These are phyloP conservation scores for Coemansia sp. DNA, from an alignment of 192 early-diverging fungal genomes.

Conservation along the genomic window DNA sequence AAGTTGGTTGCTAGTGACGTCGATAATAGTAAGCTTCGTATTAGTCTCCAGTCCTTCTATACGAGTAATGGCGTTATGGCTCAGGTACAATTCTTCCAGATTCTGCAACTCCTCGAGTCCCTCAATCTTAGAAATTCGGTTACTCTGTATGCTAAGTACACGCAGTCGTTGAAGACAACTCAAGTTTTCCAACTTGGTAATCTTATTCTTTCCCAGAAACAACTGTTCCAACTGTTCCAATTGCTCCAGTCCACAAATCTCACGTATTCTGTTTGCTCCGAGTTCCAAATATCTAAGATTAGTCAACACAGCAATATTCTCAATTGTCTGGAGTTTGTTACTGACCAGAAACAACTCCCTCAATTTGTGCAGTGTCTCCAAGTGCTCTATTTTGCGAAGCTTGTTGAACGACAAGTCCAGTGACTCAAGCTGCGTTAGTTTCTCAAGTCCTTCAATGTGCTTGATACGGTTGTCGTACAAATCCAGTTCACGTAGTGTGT, in stretches of 20 bases:
- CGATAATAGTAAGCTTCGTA: constrained; percentile 71
- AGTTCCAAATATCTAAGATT: constrained; percentile 85
- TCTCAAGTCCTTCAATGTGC: constrained; percentile 65
- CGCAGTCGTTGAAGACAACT: constrained; percentile 61
- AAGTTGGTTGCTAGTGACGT: constrained; percentile 82
- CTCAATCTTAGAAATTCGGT: constrained; percentile 76
- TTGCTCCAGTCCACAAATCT: constrained; percentile 78
- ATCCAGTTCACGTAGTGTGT: constrained; percentile 76
- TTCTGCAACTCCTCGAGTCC: constrained; percentile 65
- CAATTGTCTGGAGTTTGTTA: constrained; percentile 87
- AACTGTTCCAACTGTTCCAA: constrained; percentile 83
- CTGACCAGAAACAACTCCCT: constrained; percentile 86
- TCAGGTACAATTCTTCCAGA: constrained; percentile 90
- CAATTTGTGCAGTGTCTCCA: constrained; percentile 63
- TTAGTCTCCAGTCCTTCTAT: constrained; percentile 83
- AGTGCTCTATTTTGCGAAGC: constrained; percentile 72
- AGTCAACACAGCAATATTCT: constrained; percentile 65
- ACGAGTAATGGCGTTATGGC: constrained; percentile 81
- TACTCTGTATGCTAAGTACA: constrained; percentile 81
- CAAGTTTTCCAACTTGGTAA: constrained; percentile 74
- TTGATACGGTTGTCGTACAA: constrained; percentile 94
- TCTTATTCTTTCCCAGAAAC: constrained; percentile 99
- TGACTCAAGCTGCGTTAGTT: constrained; percentile 59
- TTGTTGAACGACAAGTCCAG: constrained; percentile 98
- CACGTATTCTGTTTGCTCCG: constrained; percentile 91